A percentile compares a stretch with the other conserved stretches of the same genome.
Conservation (phyloP, 176 grass and related monocot genomes). For the Paspalum notatum region DNA sequence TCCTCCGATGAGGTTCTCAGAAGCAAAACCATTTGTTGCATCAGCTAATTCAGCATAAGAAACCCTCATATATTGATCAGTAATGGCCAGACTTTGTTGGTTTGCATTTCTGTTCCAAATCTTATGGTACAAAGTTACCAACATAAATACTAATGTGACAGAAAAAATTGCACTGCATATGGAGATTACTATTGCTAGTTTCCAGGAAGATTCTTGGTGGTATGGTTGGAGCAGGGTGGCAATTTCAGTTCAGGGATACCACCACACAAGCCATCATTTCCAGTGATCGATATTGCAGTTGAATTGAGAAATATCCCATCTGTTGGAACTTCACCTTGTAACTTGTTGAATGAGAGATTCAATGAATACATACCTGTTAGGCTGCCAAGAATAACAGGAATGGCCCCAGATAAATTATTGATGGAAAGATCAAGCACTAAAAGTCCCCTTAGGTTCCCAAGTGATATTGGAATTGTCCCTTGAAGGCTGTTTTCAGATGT, state of each 20-base stretch:
- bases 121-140: background rate
- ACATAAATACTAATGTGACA: background rate
- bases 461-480: slow-evolving; percentile 39
- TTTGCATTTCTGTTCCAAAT: background rate
- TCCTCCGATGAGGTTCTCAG: slow-evolving; percentile 14
- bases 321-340: slow-evolving; percentile 47
- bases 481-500: slow-evolving; percentile 43
- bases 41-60: slow-evolving; percentile 35
- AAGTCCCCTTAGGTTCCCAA: slow-evolving; percentile 39
- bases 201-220: background rate
- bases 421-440: slow-evolving; percentile 40
- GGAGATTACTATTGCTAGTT: background rate
- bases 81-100: background rate
- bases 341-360: slow-evolving; percentile 62
- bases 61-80: background rate
- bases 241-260: slow-evolving; percentile 29
- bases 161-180: background rate
- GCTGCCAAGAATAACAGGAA: slow-evolving; percentile 41
- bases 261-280: slow-evolving; percentile 48
- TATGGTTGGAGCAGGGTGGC: background rate
- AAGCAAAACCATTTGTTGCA: slow-evolving; percentile 26
- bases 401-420: slow-evolving; percentile 45
- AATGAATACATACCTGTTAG: slow-evolving; percentile 6
- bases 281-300: slow-evolving; percentile 14
- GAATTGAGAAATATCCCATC: slow-evolving; percentile 46